Evolutionary conservation across 805 yeast species (phyloP).

Genomic region (Wickerhamiella musiphila): DNA sequence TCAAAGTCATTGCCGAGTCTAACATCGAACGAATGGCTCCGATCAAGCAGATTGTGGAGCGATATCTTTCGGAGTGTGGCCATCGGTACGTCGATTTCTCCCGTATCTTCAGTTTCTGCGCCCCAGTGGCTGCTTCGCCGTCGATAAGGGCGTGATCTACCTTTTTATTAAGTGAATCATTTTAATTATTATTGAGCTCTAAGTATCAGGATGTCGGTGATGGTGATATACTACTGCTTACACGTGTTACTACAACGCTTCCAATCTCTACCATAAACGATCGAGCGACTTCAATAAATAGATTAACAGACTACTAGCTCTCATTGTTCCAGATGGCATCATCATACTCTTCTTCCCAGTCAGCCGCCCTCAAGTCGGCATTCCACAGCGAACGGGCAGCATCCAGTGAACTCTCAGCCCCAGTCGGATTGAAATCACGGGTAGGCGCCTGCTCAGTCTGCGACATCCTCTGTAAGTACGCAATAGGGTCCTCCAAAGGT

Average conservation of each 20-base stretch:
- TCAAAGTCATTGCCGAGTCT: slow-evolving; percentile 64
- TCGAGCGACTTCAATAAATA: too few relatives aligned
- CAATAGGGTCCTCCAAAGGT: slow-evolving; percentile 14
- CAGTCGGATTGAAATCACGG: neutral
- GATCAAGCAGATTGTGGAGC: slow-evolving; percentile 42
- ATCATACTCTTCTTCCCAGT: slow-evolving; percentile 17
- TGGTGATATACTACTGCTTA: too few relatives aligned
- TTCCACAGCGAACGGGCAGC: slow-evolving; percentile 9
- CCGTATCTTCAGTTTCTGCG: slow-evolving; percentile 39
- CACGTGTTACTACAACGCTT: too few relatives aligned
- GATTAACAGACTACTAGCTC: too few relatives aligned
- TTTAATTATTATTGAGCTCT: too few relatives aligned
- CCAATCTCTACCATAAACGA: too few relatives aligned
- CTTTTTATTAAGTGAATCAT: neutral
- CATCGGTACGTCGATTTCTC: slow-evolving; percentile 80
- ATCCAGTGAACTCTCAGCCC: slow-evolving; percentile 2
- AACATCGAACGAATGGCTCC: slow-evolving; percentile 44
- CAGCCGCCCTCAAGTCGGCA: slow-evolving; percentile 3
- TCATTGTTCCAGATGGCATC: slow-evolving; percentile 3
- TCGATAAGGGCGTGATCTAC: too few relatives aligned
- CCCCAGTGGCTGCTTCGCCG: too few relatives aligned
- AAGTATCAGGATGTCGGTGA: too few relatives aligned
- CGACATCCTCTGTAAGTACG: slow-evolving; percentile 8
- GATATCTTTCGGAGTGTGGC: slow-evolving; percentile 67
- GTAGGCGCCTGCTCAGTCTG: neutral